Percentiles rank a stretch among this genome's conserved stretches.
Conservation (phyloP, 345 rosid genomes). For the Psidium guajava region DNA sequence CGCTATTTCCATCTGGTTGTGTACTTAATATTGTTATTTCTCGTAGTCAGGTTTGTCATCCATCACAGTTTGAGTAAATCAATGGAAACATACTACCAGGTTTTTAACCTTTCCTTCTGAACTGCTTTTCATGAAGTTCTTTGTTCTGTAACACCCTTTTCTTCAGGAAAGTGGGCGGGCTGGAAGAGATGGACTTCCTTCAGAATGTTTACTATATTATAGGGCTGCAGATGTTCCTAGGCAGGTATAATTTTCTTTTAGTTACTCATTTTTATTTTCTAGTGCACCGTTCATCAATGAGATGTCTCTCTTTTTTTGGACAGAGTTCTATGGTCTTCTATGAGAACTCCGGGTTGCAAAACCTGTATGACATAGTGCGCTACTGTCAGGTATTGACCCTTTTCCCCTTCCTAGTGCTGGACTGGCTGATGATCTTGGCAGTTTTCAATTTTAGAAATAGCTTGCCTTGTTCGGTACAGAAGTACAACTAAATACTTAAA, state of each 20-base stretch:
- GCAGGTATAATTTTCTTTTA: slow-evolving; percentile 40
- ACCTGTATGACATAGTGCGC: slow-evolving; percentile 78
- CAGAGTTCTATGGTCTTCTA: slow-evolving; percentile 99
- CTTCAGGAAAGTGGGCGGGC: slow-evolving; percentile 95
- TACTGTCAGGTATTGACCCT: slow-evolving; percentile 68
- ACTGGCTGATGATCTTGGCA: neutral
- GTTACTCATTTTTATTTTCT: neutral
- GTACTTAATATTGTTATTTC: neutral
- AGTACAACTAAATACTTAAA: neutral
- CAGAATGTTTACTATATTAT: slow-evolving; percentile 78
- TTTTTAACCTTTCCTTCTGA: slow-evolving; percentile 8
- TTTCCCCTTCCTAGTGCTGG: neutral
- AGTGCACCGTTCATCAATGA: neutral
- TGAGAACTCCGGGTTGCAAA: slow-evolving; percentile 89
- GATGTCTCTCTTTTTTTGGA: slow-evolving; percentile 4
- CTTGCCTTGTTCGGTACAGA: neutral
- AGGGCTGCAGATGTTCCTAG: slow-evolving; percentile 88
- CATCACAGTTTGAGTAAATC: slow-evolving; percentile 99
- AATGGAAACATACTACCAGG: slow-evolving; percentile 99
- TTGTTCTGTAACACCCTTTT: slow-evolving; percentile 9
- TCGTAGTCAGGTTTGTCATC: slow-evolving; percentile 94
- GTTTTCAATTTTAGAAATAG: neutral
- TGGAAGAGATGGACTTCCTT: slow-evolving; percentile 94
- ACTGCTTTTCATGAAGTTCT: neutral
- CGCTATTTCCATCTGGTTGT: neutral